Conservation (phyloP, 805 yeast species). For the Zygoascus ofunaensis region DNA sequence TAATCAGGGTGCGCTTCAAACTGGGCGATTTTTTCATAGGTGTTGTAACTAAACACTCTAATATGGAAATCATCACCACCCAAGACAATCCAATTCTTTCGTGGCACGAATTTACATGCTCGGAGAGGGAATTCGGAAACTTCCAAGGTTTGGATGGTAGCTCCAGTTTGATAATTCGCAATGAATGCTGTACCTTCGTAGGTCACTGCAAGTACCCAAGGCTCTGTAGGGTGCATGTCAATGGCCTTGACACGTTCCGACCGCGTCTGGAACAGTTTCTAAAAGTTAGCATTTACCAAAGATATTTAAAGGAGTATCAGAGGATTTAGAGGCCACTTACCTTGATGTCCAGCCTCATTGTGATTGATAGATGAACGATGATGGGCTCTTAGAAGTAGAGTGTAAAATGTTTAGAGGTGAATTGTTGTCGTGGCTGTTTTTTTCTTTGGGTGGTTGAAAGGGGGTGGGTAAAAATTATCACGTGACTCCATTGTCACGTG, state of each 20-base stretch:
- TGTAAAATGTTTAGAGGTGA: neutral
- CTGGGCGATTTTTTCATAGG: slow-evolving; percentile 88
- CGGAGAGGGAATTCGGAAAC: slow-evolving; percentile 95
- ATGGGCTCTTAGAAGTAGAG: no score
- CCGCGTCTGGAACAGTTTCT: slow-evolving; percentile 80
- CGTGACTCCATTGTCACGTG: no score
- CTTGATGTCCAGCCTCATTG: slow-evolving; percentile 45
- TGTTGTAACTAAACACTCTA: slow-evolving; percentile 88
- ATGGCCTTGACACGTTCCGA: slow-evolving; percentile 96
- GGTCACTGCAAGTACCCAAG: slow-evolving; percentile 89
- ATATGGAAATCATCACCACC: slow-evolving; percentile 95
- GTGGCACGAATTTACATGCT: slow-evolving; percentile 88
- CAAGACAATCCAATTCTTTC: slow-evolving; percentile 94
- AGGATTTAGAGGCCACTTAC: slow-evolving; percentile 35
- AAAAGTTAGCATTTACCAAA: slow-evolving; percentile 5
- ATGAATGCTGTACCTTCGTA: slow-evolving; percentile 87
- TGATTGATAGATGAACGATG: neutral
- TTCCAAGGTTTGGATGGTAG: slow-evolving; percentile 79
- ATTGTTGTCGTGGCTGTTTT: slow-evolving; percentile 4
- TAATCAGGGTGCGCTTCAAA: slow-evolving; percentile 98
- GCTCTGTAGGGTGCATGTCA: slow-evolving; percentile 96
- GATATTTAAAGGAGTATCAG: slow-evolving; percentile 6
- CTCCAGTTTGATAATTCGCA: slow-evolving; percentile 82
- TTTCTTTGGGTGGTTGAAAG: no score
- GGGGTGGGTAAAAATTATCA: no score